phyloP scores from a whole-genome alignment of 2,329 filamentous ascomycete species.

The Cadophora malorum region DNA sequence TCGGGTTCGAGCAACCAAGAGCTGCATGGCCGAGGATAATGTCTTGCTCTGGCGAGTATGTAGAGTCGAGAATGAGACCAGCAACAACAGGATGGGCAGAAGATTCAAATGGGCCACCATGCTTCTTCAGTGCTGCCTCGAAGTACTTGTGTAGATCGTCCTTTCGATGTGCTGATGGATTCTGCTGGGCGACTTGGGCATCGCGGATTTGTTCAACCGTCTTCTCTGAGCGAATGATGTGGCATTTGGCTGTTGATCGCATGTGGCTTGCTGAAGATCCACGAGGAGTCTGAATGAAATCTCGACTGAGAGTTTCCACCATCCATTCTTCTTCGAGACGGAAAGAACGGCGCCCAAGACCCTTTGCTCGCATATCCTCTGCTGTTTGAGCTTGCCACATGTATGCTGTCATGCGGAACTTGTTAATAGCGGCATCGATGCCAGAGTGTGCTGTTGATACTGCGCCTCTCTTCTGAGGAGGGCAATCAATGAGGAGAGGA shows the following conservation, averaged over 20 bases:
- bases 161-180: conserved; percentile 59
- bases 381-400: conserved; percentile 80
- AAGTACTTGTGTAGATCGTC: conserved; percentile 57
- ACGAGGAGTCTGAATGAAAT: conserved; percentile 28
- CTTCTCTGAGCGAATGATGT: conserved; percentile 69
- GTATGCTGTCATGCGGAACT: conserved; percentile 76
- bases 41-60: conserved; percentile 65
- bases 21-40: conserved; percentile 72
- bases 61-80: conserved; percentile 72
- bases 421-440: conserved; percentile 68
- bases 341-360: conserved; percentile 73
- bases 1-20: conserved; percentile 58
- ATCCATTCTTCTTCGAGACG: conserved; percentile 78
- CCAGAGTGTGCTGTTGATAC: conserved; percentile 57
- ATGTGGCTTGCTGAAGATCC: conserved; percentile 18
- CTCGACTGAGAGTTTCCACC: conserved; percentile 64
- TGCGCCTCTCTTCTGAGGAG: conserved; percentile 62
- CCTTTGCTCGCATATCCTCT: conserved; percentile 74
- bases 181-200: conserved; percentile 69
- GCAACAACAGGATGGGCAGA: conserved; percentile 67
- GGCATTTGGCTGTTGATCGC: conserved; percentile 62
- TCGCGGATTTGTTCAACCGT: conserved; percentile 71
- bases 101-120: conserved; percentile 45
- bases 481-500: conserved; percentile 70
- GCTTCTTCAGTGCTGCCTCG: conserved; percentile 53